Evolutionary conservation across 768 basidiomycete species (phyloP), one percentile per base, ranked within the genome.

Genomic region (Naematelia encephala): DNA sequence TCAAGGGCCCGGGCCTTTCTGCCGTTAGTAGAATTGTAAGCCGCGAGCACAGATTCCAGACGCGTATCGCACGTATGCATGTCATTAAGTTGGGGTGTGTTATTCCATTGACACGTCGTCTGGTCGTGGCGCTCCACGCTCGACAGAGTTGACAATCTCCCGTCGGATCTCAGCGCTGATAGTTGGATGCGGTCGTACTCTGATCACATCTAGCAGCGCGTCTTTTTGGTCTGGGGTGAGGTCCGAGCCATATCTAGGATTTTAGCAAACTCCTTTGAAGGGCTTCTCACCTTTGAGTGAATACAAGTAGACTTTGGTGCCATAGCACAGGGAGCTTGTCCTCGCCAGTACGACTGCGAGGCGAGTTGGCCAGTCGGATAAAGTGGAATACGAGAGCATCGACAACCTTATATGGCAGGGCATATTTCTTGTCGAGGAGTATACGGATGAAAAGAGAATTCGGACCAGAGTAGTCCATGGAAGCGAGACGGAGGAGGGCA

Each of bases 331-430:
- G 94, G 27, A 98, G 82, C 73, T 86, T 86, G 48, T 88, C 86
- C 1, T 84, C 79, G 0, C 73, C 77, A 50, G 90, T 88, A 23
- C 85, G 87, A 49, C 85, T 46, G 84, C 85, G 51, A 45, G 72
- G 89, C 13, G 86, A 87, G 76, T 96, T 94, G 23, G 92, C 91
- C 44, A 98, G 85, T 23, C 92, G 87, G 69, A 98, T 91, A 76
- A 96, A 99, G 80, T 99, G 96, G 82, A 96, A 94, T 12, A 97
- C 93, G 58, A 99, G 84, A 2, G 90, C 89, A 73, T 99, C 96
- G 54, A 99, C 85, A 26, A 96, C 94, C 79, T 98, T 94, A 82
- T 92, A 99, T 0, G 96, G 96, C 27, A 99, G 81, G 60, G 96
- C 91, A 74, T 93, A 90, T 76, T 99, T 99, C 79, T 99, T 99